phyloP scores from a whole-genome alignment of 495 filamentous ascomycete species.

The Cercophora newfieldiana region DNA sequence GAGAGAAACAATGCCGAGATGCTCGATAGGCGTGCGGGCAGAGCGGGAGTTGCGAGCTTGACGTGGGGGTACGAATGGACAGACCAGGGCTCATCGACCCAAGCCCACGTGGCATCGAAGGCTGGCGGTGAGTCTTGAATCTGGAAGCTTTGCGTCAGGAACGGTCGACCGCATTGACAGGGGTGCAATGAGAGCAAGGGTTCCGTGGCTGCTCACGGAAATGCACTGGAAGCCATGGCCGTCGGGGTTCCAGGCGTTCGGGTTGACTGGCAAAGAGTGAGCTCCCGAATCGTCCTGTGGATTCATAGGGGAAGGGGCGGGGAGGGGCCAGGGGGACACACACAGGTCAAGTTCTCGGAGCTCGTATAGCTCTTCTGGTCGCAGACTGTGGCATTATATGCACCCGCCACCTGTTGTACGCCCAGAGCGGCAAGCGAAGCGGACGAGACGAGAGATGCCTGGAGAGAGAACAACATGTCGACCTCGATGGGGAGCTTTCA shows the following conservation, averaged over 20 bases:
- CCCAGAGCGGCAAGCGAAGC: conserved; percentile 14
- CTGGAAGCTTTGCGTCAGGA: conserved; percentile 21
- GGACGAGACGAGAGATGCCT: not conserved
- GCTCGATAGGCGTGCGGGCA: conserved; percentile 31
- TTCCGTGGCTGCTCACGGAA: conserved; percentile 26
- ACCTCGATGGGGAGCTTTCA: not conserved
- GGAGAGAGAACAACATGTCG: conserved; percentile 5
- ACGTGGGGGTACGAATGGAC: conserved; percentile 39
- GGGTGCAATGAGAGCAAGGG: not conserved
- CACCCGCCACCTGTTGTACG: conserved; percentile 14
- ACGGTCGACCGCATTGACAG: not conserved
- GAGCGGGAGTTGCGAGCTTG: conserved; percentile 25
- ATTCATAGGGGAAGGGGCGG: not conserved
- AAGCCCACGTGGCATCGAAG: conserved; percentile 34
- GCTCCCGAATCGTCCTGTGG: conserved; percentile 2
- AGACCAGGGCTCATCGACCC: conserved; percentile 21
- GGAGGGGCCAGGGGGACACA: conserved; percentile 9
- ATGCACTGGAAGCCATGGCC: conserved; percentile 31
- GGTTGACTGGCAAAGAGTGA: conserved; percentile 19
- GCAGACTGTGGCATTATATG: conserved; percentile 30
- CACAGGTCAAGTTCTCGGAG: conserved; percentile 28
- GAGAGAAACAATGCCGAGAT: conserved; percentile 31
- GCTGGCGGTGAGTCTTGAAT: conserved; percentile 32
- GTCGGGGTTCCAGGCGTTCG: conserved; percentile 37
- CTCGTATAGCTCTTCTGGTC: conserved; percentile 27